phyloP scores from a whole-genome alignment of 495 filamentous ascomycete species.

The Podospora didyma region DNA sequence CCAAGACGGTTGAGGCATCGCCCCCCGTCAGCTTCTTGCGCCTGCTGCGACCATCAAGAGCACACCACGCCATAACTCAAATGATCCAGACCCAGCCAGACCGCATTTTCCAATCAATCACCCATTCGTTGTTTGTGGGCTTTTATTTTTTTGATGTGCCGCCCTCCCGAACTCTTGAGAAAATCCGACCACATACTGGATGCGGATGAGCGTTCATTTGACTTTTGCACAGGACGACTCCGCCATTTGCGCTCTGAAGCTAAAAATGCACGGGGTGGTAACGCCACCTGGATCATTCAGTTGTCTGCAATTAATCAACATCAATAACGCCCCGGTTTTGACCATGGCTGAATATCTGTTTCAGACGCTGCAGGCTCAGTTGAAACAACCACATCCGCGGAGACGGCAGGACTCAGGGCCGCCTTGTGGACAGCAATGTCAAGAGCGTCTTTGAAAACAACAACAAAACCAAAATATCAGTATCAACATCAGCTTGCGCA shows the following conservation, averaged over 20 bases:
- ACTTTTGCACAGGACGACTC: neutral
- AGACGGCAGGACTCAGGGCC: neutral
- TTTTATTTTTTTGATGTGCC: neutral
- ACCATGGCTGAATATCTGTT: neutral
- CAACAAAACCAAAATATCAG: too few species aligned
- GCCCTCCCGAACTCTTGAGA: neutral
- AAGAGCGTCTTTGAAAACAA: neutral
- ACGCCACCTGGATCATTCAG: neutral
- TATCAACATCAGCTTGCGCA: too few species aligned
- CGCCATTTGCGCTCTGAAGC: neutral
- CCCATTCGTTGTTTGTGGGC: neutral
- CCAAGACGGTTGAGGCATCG: too few species aligned
- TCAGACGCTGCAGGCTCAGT: neutral
- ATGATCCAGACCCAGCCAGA: neutral
- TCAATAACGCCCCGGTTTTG: neutral
- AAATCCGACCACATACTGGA: neutral
- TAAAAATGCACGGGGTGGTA: neutral
- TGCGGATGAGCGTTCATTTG: neutral
- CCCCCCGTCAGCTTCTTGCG: too few species aligned
- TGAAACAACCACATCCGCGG: neutral
- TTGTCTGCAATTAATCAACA: slow-evolving; percentile 1
- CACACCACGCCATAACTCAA: too few species aligned
- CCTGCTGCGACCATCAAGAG: too few species aligned
- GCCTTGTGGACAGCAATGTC: neutral
- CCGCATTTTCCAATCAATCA: neutral